These are phyloP conservation scores for Chalaropsis thielavioides DNA, from an alignment of 2,329 filamentous ascomycete species.

Conservation along the genomic window DNA sequence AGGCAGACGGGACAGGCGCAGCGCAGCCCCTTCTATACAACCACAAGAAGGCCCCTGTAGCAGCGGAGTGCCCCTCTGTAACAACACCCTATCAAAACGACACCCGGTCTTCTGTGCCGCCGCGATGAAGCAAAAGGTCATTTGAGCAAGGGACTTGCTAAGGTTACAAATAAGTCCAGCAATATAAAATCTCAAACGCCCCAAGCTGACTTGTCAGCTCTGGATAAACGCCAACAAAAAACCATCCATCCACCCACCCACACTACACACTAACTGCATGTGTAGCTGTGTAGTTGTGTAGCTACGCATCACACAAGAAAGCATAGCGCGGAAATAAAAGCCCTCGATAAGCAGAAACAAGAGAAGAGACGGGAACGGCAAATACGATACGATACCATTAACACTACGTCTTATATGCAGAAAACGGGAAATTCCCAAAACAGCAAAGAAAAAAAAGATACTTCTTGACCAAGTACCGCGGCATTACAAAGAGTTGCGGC, in stretches of 20 bases:
- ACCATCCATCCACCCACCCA: background rate
- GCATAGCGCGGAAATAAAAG: background rate
- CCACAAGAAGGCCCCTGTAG: background rate
- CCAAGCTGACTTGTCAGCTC: background rate
- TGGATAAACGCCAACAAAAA: background rate
- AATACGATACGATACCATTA: background rate
- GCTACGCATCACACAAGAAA: background rate
- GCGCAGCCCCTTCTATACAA: too few relatives aligned
- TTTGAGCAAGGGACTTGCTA: background rate
- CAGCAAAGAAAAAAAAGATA: background rate
- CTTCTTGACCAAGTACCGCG: background rate
- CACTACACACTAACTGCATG: background rate
- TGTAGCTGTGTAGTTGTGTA: background rate
- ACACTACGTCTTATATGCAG: background rate
- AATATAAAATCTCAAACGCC: background rate
- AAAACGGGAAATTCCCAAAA: slow-evolving; percentile 1
- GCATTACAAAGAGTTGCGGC: background rate
- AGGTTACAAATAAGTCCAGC: background rate
- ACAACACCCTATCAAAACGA: too few relatives aligned
- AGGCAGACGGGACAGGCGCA: too few relatives aligned
- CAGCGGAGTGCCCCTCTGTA: background rate
- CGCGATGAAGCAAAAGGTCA: background rate
- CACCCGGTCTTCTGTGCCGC: background rate
- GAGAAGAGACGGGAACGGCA: background rate
- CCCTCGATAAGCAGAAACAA: background rate